Evolutionary conservation across 768 basidiomycete genomes (phyloP).

Genomic region (Tylopilus rubrobrunneus): DNA sequence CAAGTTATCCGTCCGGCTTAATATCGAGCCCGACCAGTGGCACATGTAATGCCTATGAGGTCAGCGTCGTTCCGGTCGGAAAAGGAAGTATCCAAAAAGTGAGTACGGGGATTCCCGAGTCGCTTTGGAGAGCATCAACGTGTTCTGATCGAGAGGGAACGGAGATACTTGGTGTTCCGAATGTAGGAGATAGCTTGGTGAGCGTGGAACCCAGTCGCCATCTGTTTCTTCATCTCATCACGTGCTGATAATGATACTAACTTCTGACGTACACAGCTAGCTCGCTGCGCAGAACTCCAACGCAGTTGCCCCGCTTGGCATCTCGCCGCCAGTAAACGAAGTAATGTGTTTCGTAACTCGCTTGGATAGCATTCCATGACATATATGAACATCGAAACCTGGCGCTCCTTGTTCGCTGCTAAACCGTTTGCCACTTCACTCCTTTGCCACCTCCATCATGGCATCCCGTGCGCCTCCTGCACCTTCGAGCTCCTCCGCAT

Average conservation of each 20-base stretch:
- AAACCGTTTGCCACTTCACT: not conserved
- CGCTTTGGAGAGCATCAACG: not conserved
- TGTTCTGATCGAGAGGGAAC: too few species aligned
- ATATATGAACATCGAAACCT: too few species aligned
- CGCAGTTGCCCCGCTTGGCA: not conserved
- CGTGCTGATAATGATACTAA: not conserved
- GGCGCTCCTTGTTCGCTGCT: not conserved
- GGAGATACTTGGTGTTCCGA: not conserved
- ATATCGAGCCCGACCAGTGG: too few species aligned
- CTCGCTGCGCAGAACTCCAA: not conserved
- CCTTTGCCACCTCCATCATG: conserved; percentile 8
- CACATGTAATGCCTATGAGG: too few species aligned
- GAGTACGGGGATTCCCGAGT: not conserved
- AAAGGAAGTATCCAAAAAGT: not conserved
- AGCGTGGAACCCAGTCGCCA: not conserved
- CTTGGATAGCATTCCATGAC: not conserved
- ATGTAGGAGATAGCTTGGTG: not conserved
- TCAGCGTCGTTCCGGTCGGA: too few species aligned
- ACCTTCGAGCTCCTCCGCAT: not conserved
- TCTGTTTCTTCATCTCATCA: not conserved
- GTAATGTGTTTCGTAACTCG: not conserved
- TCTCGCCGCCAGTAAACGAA: not conserved
- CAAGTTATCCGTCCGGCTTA: too few species aligned
- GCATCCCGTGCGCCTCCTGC: not conserved
- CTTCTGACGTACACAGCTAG: not conserved